phyloP scores from a whole-genome alignment of 495 filamentous ascomycete species.

The Pyrenula aspistea region DNA sequence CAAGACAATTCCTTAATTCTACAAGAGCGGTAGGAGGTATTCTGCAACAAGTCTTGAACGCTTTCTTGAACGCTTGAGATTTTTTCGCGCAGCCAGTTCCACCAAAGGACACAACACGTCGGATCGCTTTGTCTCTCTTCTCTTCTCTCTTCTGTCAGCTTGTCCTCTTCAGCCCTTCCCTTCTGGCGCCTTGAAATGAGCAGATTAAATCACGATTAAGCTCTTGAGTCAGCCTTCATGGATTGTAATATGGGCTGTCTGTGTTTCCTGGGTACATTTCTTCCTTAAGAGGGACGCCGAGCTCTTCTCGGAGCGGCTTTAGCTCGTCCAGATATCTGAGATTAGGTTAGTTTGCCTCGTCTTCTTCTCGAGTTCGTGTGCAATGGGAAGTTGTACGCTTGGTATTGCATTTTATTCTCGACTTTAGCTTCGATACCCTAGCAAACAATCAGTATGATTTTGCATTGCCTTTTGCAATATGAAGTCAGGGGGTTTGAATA shows the following conservation, averaged over 20 bases:
- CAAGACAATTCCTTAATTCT: background rate
- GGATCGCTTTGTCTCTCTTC: background rate
- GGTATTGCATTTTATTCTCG: conserved; percentile 93
- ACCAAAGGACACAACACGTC: background rate
- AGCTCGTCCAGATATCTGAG: conserved; percentile 72
- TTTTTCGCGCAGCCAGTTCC: background rate
- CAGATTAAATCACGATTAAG: too few relatives aligned
- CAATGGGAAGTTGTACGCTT: conserved; percentile 37
- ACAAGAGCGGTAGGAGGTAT: background rate
- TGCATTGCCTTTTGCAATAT: background rate
- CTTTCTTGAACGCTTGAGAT: background rate
- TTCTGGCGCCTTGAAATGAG: too few relatives aligned
- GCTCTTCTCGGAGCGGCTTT: conserved; percentile 81
- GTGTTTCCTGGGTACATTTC: conserved; percentile 76
- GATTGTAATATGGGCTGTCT: conserved; percentile 16
- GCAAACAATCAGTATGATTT: background rate
- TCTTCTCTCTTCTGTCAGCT: too few relatives aligned
- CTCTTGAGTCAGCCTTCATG: background rate
- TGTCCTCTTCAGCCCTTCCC: too few relatives aligned
- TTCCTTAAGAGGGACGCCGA: conserved; percentile 86
- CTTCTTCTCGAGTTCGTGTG: background rate
- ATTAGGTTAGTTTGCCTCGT: background rate
- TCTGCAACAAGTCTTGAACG: too few relatives aligned
- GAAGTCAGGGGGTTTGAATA: conserved; percentile 32
- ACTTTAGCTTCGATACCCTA: conserved; percentile 98